Base-by-base conservation (phyloP, 345 rosid species). In the Geranium rotundifolium region DNA sequence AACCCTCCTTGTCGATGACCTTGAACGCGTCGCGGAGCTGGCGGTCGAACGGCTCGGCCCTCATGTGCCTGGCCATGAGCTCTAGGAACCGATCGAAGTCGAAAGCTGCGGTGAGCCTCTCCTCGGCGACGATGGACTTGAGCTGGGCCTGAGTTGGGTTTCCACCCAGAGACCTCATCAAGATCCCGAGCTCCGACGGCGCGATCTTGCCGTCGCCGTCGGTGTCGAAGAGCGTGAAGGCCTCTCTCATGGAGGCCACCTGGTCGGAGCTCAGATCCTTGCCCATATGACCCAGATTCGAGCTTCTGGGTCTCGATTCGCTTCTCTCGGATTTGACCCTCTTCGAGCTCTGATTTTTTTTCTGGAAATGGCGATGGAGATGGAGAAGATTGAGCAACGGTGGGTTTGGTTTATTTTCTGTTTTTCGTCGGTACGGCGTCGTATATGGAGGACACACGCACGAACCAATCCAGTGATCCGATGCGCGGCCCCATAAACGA, bases 141-240 rank as follows among this genome's bases (percentile, higher is more conserved):
- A 89, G 84, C 74, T 89, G 96, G 63, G 96, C 88, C 66, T 89
- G 98, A 66, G 98, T 89, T 16, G 98, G 98, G 79, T 91, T 91
- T 1, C 95, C 98, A 0, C 98, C 98, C n/a, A 91, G 95, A 27
- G 98, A 91, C 49, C 98, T 79, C 96, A 91, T 91, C 7, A 91
- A 85, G 79, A 91, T 89, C 67, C 98, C 98, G 17, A 91, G 76
- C 77, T 91, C 96, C 1, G 98, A 83, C 7, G 98, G 96, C 0
- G 95, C 89, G 78, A 91, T 91, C 86, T 81, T 84, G 4, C 96
- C 96, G 62, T 91, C 98, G 7, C 90, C 88, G 50, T 91, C 89
- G 30, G 96, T 85, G 71, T 91, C 98, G 85, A 91, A 91, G 57
- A 91, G 95, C 68, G 84, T 91, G 82, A 91, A 91, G 5, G 98